These are phyloP conservation scores for Astrothelium subdiscretum DNA, from an alignment of 495 filamentous ascomycete species.

Conservation along the genomic window DNA sequence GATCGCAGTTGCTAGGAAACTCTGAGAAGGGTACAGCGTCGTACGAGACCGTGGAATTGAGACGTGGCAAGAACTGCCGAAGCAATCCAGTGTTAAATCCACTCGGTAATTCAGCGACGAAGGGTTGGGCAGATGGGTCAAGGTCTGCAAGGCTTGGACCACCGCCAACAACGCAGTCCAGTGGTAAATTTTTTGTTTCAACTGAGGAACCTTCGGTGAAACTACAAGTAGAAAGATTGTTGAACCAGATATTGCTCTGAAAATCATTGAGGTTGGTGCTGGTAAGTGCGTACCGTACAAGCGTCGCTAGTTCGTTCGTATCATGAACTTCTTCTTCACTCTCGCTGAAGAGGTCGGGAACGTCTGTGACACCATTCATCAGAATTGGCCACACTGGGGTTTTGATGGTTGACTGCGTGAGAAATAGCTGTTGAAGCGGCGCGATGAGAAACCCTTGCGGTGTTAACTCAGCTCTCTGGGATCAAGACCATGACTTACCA, in stretches of 20 bases:
- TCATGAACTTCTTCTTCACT: not conserved
- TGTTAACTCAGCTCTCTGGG: not conserved
- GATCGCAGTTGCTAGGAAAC: slow-evolving; percentile 18
- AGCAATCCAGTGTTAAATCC: slow-evolving; percentile 20
- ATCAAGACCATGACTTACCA: not conserved
- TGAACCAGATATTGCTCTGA: slow-evolving; percentile 3
- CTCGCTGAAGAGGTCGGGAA: not conserved
- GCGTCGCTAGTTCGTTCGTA: not conserved
- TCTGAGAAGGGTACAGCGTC: slow-evolving; percentile 12
- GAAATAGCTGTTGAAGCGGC: not conserved
- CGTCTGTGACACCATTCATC: slow-evolving; percentile 7
- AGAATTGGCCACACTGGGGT: slow-evolving; percentile 11
- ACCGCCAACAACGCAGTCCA: not conserved
- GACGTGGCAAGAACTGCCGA: slow-evolving; percentile 22
- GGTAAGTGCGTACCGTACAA: not conserved
- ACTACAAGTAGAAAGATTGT: not conserved
- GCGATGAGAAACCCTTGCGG: not conserved
- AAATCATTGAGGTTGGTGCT: not conserved
- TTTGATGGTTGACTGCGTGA: slow-evolving; percentile 14
- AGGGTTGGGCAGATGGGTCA: slow-evolving; percentile 11
- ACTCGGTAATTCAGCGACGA: slow-evolving; percentile 17
- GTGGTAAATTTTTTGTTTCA: not conserved
- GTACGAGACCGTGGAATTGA: slow-evolving; percentile 22
- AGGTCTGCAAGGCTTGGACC: not conserved
- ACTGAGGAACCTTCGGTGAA: not conserved